Base-by-base conservation (phyloP, 2,329 filamentous ascomycete species). In the Alternaria dauci region DNA sequence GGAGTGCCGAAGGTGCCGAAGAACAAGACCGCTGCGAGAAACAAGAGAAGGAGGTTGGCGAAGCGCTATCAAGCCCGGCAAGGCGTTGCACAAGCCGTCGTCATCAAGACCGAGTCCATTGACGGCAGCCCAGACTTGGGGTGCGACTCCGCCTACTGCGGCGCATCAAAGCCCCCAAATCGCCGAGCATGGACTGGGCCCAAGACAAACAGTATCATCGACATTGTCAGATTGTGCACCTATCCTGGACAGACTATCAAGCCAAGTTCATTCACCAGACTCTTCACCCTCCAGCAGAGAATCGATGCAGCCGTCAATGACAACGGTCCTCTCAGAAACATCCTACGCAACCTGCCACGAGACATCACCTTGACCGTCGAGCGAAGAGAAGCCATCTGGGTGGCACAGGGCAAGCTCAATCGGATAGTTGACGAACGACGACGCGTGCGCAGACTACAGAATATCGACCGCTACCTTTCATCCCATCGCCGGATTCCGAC, bases 331-430 rank as follows among this genome's bases (percentile, higher is more conserved):
- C 46, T 34, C 30, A 32, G 30, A 6, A 23, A 34, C 18, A 36
- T 48, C 23, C 30, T 48, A 3, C 46, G 46, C 30, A 48, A 34
- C 12, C 46, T 48, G 16, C 46, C 46, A 25, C 46, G 46, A 30
- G 46, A 48, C 30, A 48, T 48, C 8, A 48, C 30, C 20, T 48
- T 48, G 2, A 48, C 46, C 12, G 18, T 36, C 7, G 46, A 48
- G 20, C 46, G 46, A 36, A 48, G 36, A 12, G 46, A 48, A 25
- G 46, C 46, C 11, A 48, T 48, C 12, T 48, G 46, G 46, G n/a
- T 25, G 46, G 46, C 46, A 36, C 46, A 48, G 25, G 46, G 46
- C n/a, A 11, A 25, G 14, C 30, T 48, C 46, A 48, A 48, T 12
- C 20, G 46, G 30, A 30, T 48, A 20, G 30, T 36, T 4, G 30